A percentile compares a stretch with the other conserved stretches of the same genome.
Conservation (phyloP, 2,329 filamentous ascomycete species). For the Sarocladium brachiariae region DNA sequence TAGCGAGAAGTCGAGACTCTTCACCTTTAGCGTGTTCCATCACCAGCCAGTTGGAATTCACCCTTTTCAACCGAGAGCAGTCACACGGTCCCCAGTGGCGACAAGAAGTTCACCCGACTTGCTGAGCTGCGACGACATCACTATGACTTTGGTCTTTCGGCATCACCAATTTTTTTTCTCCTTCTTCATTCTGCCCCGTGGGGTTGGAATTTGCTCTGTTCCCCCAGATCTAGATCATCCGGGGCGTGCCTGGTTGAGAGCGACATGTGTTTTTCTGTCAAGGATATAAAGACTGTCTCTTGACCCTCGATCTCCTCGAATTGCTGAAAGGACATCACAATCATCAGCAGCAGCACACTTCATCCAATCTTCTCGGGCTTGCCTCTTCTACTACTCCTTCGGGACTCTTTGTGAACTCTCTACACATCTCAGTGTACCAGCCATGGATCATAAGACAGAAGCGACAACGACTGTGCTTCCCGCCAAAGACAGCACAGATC, state of each 20-base stretch:
- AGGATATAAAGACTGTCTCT: slow-evolving; percentile 2
- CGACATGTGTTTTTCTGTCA: background rate
- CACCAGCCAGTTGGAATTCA: background rate
- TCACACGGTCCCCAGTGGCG: background rate
- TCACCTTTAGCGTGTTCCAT: background rate
- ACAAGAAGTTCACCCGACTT: background rate
- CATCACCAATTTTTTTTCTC: too few species aligned
- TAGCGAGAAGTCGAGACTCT: too few species aligned
- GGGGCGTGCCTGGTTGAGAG: too few species aligned
- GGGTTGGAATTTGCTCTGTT: background rate
- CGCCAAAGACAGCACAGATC: background rate
- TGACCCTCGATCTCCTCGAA: background rate
- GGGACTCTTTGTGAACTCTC: too few species aligned
- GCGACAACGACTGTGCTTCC: background rate
- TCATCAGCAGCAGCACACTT: background rate
- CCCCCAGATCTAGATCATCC: background rate
- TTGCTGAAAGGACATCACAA: background rate
- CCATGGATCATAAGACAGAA: background rate
- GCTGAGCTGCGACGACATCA: too few species aligned
- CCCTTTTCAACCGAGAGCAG: background rate
- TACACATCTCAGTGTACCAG: background rate
- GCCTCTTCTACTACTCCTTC: background rate
- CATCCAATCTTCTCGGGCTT: background rate
- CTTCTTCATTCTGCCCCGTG: too few species aligned
- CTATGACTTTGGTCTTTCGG: too few species aligned